phyloP scores from a whole-genome alignment of 139 green algal species.

The Chlamydomonas sp. region DNA sequence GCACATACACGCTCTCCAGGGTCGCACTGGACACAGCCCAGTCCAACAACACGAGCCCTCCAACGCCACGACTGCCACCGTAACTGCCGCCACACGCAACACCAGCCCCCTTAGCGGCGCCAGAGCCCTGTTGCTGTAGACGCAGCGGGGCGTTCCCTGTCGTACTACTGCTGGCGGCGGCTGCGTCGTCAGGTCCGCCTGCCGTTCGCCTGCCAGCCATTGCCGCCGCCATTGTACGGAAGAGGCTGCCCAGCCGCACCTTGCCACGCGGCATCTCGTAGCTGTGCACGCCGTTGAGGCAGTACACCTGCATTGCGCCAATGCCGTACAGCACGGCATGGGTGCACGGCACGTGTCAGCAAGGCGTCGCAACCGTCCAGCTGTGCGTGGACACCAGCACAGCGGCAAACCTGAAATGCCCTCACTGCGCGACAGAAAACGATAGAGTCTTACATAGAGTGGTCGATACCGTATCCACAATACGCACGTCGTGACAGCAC shows the following conservation, averaged over 20 bases:
- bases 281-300: not conserved
- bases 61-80: not conserved
- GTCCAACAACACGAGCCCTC: no score
- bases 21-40: no score
- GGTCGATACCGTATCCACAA: not conserved
- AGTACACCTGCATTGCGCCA: not conserved
- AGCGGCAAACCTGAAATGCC: not conserved
- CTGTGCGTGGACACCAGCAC: not conserved
- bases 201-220: not conserved
- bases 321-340: not conserved
- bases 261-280: not conserved
- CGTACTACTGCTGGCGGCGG: not conserved
- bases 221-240: not conserved
- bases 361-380: not conserved
- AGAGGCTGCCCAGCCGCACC: not conserved
- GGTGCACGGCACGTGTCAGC: not conserved
- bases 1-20: no score
- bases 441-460: not conserved
- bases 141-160: not conserved
- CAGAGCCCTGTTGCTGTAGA: no score
- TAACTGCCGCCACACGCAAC: not conserved
- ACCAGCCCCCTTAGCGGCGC: not conserved
- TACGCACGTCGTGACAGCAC: not conserved
- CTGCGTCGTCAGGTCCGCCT: not conserved
- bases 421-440: not conserved